Percentiles rank a stretch among this genome's conserved stretches.
Conservation (phyloP, 495 filamentous ascomycete genomes). For the Hypoxylon intermedium region DNA sequence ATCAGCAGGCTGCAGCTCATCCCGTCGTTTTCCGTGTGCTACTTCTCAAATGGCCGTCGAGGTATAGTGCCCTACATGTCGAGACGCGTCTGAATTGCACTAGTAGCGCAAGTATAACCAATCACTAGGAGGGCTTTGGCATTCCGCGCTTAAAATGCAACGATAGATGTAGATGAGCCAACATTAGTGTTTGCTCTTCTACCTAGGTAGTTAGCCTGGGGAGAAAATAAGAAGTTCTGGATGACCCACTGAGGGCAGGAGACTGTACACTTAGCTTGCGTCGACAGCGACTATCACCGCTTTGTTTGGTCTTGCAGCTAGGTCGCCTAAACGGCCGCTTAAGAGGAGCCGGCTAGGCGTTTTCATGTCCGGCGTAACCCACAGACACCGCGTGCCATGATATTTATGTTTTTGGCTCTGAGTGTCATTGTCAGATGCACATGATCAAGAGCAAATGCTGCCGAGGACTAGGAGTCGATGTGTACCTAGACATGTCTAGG, state of each 20-base stretch:
- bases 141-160: slow-evolving; percentile 15
- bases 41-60: background rate
- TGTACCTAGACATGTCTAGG: too few relatives aligned
- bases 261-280: background rate
- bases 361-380: background rate
- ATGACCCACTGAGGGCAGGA: background rate
- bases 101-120: slow-evolving; percentile 12
- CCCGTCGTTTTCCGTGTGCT: background rate
- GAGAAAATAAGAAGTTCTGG: background rate
- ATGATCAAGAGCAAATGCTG: slow-evolving; percentile 9
- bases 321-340: slow-evolving; percentile 26
- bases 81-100: background rate
- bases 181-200: background rate
- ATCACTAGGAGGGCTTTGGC: background rate
- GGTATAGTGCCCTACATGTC: background rate
- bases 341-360: slow-evolving; percentile 10
- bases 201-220: background rate
- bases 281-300: slow-evolving; percentile 10
- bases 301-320: slow-evolving; percentile 8
- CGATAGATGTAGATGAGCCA: background rate
- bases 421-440: background rate
- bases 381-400: background rate
- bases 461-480: background rate
- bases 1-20: slow-evolving; percentile 11
- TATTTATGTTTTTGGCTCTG: background rate